A percentile compares a stretch with the other conserved stretches of the same genome.
Evolutionary conservation across 2,329 filamentous ascomycete genomes (phyloP).

Genomic region (Pyrenophora tritici-repentis): DNA sequence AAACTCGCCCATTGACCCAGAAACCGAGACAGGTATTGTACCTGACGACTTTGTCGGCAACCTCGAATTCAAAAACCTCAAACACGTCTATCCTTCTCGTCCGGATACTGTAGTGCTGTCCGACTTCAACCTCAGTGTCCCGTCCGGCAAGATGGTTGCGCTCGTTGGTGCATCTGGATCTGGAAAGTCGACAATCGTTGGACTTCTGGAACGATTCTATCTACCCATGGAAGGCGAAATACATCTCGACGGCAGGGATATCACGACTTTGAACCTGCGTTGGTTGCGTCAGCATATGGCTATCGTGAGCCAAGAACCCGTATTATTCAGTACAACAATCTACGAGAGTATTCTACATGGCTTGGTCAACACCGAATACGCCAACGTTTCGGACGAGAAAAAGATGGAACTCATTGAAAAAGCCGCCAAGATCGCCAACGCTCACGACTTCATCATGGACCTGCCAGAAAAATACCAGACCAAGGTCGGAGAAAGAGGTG

Average conservation of each 20-base stretch:
- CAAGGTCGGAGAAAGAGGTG: slow-evolving; percentile 92
- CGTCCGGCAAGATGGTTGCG: slow-evolving; percentile 89
- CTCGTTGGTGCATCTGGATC: slow-evolving; percentile 92
- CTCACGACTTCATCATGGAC: slow-evolving; percentile 83
- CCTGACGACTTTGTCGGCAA: slow-evolving; percentile 75
- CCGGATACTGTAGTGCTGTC: slow-evolving; percentile 90
- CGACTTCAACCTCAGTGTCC: slow-evolving; percentile 76
- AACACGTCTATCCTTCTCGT: slow-evolving; percentile 92
- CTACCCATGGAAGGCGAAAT: slow-evolving; percentile 81
- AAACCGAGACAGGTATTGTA: slow-evolving; percentile 70
- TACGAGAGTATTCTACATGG: slow-evolving; percentile 89
- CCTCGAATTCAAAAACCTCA: slow-evolving; percentile 80
- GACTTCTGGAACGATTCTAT: slow-evolving; percentile 92
- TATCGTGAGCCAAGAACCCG: slow-evolving; percentile 90
- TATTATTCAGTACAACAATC: slow-evolving; percentile 87
- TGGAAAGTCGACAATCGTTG: slow-evolving; percentile 93
- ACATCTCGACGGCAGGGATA: slow-evolving; percentile 80
- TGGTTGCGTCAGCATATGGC: slow-evolving; percentile 94
- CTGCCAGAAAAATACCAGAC: slow-evolving; percentile 92
- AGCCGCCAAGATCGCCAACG: slow-evolving; percentile 89
- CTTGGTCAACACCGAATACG: slow-evolving; percentile 80
- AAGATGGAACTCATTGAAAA: slow-evolving; percentile 73
- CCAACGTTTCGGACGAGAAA: slow-evolving; percentile 68
- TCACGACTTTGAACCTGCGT: slow-evolving; percentile 78
- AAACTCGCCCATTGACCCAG: slow-evolving; percentile 79